Percentiles rank a stretch among this genome's conserved stretches.
These are phyloP conservation scores for Dacryopinax primogenitus DNA, from an alignment of 768 basidiomycete species.

Conservation along the genomic window DNA sequence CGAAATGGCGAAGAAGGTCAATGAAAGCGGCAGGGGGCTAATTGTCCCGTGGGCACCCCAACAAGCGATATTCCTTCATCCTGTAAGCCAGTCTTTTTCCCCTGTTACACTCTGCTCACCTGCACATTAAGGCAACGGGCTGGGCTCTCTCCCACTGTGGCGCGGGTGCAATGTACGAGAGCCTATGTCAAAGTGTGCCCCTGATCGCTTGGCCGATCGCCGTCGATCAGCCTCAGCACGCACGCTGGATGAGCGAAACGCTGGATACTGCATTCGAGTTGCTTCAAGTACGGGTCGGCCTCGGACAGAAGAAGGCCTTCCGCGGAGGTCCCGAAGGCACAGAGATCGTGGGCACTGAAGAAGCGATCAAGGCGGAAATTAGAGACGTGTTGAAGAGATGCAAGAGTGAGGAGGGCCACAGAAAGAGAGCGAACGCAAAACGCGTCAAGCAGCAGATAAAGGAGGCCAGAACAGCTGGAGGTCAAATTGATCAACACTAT, in stretches of 20 bases:
- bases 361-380: conserved; percentile 19
- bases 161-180: conserved; percentile 20
- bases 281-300: conserved; percentile 19
- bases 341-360: conserved; percentile 17
- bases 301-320: conserved; percentile 16
- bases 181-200: conserved; percentile 20
- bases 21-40: conserved; percentile 9
- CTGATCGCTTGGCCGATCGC: conserved; percentile 23
- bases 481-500: neutral
- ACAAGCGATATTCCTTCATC: neutral
- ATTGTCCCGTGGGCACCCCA: conserved; percentile 10
- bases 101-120: neutral
- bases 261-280: conserved; percentile 19
- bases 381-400: conserved; percentile 17
- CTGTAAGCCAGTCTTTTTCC: neutral
- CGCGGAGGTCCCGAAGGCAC: conserved; percentile 16
- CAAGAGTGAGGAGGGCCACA: conserved; percentile 20
- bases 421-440: conserved; percentile 19
- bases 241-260: conserved; percentile 17
- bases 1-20: conserved; percentile 16
- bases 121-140: neutral
- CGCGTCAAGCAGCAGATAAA: conserved; percentile 6
- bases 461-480: neutral
- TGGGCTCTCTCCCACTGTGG: conserved; percentile 15
- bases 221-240: conserved; percentile 21